Conservation (phyloP, 371 early-diverging fungal genomes). For the Homolaphlyctis polyrhiza region DNA sequence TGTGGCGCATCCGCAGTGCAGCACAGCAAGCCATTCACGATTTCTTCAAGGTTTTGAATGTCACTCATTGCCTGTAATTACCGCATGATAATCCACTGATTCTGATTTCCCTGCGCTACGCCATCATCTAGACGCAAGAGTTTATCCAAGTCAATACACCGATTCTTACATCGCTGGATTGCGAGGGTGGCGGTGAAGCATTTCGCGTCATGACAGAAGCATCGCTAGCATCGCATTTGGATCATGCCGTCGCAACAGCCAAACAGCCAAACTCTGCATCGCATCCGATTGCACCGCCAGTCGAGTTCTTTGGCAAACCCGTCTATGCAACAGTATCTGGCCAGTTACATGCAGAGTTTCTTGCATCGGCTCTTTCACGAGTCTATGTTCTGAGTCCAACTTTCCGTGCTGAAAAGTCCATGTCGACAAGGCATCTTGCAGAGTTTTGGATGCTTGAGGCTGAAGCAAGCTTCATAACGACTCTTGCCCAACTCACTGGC, state of each 20-base stretch:
- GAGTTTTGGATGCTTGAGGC: constrained; percentile 97
- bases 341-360: constrained; percentile 83
- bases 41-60: constrained; percentile 75
- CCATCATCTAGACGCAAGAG: constrained; percentile 46
- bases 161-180: constrained; percentile 78
- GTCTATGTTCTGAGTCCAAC: constrained; percentile 86
- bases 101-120: not conserved
- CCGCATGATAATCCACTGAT: not conserved
- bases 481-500: constrained; percentile 27
- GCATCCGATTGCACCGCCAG: not conserved
- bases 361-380: constrained; percentile 66
- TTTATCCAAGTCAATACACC: constrained; percentile 83
- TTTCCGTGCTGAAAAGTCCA: constrained; percentile 84
- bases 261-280: not conserved
- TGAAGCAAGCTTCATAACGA: constrained; percentile 71
- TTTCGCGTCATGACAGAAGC: constrained; percentile 43
- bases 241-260: not conserved
- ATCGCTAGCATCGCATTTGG: constrained; percentile 3
- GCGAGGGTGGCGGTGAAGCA: constrained; percentile 92
- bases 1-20: constrained; percentile 63
- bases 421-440: constrained; percentile 80
- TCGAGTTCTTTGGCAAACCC: constrained; percentile 66
- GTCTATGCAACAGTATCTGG: constrained; percentile 84
- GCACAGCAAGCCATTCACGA: constrained; percentile 62
- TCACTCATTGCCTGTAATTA: too few relatives aligned